Percentiles rank a stretch among this genome's conserved stretches.
phyloP scores from a whole-genome alignment of 2,329 filamentous ascomycete genomes.

The Monosporascus ibericus region DNA sequence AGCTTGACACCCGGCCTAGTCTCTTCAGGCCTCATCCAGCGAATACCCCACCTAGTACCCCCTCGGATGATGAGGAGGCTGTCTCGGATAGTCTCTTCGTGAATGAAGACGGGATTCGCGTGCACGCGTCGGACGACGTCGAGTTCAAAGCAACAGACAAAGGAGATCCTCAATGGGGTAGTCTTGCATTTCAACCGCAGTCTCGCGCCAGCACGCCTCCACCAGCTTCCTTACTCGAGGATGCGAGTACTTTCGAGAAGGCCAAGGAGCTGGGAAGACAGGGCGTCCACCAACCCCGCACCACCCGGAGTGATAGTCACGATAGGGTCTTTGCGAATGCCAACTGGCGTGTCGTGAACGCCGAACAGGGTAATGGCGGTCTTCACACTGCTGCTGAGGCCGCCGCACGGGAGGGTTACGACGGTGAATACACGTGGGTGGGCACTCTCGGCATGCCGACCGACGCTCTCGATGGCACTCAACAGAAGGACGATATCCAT shows the following conservation, averaged over 20 bases:
- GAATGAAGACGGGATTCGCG: conserved; percentile 52
- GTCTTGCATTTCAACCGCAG: conserved; percentile 68
- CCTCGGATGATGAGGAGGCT: conserved; percentile 38
- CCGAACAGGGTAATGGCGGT: conserved; percentile 88
- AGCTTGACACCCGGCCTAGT: conserved; percentile 39
- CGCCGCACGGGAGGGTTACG: conserved; percentile 60
- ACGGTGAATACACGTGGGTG: conserved; percentile 79
- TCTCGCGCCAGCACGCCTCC: conserved; percentile 70
- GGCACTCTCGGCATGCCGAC: conserved; percentile 93
- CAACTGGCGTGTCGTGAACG: conserved; percentile 75
- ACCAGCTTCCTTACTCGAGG: conserved; percentile 69
- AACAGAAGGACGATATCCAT: conserved; percentile 76
- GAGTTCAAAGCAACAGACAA: conserved; percentile 62
- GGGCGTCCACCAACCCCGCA: conserved; percentile 50
- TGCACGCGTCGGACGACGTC: conserved; percentile 44
- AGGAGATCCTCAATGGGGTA: conserved; percentile 72
- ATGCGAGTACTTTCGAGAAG: conserved; percentile 51
- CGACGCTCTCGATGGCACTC: conserved; percentile 68
- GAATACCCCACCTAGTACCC: conserved; percentile 51
- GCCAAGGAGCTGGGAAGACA: conserved; percentile 51
- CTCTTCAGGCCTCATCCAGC: conserved; percentile 44
- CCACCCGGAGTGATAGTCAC: conserved; percentile 54
- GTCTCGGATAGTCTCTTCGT: conserved; percentile 39
- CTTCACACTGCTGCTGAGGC: conserved; percentile 83
- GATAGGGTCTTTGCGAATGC: conserved; percentile 69